phyloP scores from a whole-genome alignment of 106 monocot species.

The Dioscorea alata region DNA sequence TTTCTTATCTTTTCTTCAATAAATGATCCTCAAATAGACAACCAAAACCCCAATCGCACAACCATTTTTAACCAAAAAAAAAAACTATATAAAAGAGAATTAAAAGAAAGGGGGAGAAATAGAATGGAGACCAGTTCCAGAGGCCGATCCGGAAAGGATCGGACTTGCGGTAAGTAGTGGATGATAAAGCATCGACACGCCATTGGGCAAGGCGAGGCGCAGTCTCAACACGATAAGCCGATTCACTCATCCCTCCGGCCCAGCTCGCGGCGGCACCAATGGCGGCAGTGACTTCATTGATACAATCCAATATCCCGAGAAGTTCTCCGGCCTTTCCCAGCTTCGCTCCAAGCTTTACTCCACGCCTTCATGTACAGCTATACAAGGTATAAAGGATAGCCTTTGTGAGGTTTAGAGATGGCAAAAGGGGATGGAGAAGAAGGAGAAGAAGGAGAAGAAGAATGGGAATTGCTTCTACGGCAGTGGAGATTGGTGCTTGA shows the following conservation, averaged over 20 bases:
- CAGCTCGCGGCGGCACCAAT: slow-evolving; percentile 35
- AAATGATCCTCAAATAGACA: background rate
- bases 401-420: too few relatives aligned
- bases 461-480: background rate
- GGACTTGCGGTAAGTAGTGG: slow-evolving; percentile 75
- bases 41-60: too few relatives aligned
- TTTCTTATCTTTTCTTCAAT: background rate
- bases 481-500: background rate
- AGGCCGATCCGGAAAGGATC: slow-evolving; percentile 83
- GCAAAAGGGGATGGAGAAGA: background rate
- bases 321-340: slow-evolving; percentile 75
- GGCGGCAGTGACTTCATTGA: slow-evolving; percentile 76
- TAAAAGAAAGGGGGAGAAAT: background rate
- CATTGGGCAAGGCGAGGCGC: slow-evolving; percentile 80
- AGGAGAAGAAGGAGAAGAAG: background rate
- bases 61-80: too few relatives aligned
- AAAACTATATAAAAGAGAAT: background rate
- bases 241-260: slow-evolving; percentile 51
- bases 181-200: slow-evolving; percentile 62
- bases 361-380: background rate
- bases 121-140: slow-evolving; percentile 67
- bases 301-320: slow-evolving; percentile 55
- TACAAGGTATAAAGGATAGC: too few relatives aligned
- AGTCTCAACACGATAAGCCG: slow-evolving; percentile 73
- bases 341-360: slow-evolving; percentile 17